Evolutionary conservation across 495 filamentous ascomycete genomes (phyloP), one percentile per base, ranked within the genome.

Genomic region (Penicillium fimorum): DNA sequence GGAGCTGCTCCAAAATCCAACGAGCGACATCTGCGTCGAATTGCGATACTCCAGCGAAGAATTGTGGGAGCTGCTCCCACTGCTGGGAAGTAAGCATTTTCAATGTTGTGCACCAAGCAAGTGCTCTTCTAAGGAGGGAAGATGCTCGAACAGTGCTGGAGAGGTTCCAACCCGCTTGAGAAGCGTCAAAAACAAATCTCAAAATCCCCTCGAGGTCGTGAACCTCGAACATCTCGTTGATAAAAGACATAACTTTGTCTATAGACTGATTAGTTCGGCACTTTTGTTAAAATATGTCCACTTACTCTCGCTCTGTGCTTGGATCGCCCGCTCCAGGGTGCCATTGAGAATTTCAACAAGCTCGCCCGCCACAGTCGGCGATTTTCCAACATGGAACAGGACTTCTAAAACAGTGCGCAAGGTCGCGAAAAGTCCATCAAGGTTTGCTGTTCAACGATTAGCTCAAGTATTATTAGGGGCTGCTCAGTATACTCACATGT

Each of bases 261-360:
- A 49, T 15, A 10, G 2, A 32, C 32, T 13, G 5, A 5, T 30
- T 17, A 47, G 51, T 5, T 17, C 18, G 25, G 12, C 15, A 1
- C 22, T 22, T 37, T 8, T 17, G 5, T 33, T 11, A 3, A 6
- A 47, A n/a, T 32, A 20, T 30, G 9, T 2, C 33, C 7, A 52
- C 58, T 48, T 69, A 74, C 70, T 59, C 63, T 74, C 73, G 24
- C 44, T 38, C 0, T 60, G 62, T 1, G 64, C 67, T 10, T 69
- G 59, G 6, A 77, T 53, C 29, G 66, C 67, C 24, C 70, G 72
- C 45, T 73, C 71, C 32, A 72, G 50, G 0, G 61, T 58, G 30
- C 77, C 77, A 29, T 67, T 74, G n/a, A 80, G 32, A 35, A 74
- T 65, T 54, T 79, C 74, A 11, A 81, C 35, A 5, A 79, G 62